Evolutionary conservation across 2,329 filamentous ascomycete genomes (phyloP).

Genomic region (Colletotrichum falcatum): DNA sequence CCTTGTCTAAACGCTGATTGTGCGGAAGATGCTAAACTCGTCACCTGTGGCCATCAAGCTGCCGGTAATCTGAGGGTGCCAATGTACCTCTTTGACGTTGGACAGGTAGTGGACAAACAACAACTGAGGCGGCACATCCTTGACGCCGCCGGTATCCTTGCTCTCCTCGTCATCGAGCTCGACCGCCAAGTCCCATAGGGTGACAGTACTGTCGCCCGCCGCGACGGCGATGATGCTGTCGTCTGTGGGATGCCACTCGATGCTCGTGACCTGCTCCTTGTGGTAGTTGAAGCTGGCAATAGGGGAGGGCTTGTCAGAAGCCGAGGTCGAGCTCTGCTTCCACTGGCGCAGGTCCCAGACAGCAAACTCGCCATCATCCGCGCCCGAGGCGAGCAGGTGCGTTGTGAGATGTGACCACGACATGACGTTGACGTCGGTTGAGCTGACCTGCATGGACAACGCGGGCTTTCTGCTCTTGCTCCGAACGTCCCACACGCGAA

Average conservation of each 20-base stretch:
- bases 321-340: conserved; percentile 73
- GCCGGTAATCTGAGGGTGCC: conserved; percentile 96
- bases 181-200: conserved; percentile 95
- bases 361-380: conserved; percentile 92
- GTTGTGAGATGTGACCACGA: conserved; percentile 92
- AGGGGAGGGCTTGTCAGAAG: conserved; percentile 72
- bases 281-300: conserved; percentile 97
- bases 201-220: conserved; percentile 92
- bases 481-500: conserved; percentile 95
- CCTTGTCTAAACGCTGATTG: conserved; percentile 78
- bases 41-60: conserved; percentile 90
- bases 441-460: conserved; percentile 85
- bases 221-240: conserved; percentile 95
- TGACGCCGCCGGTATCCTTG: conserved; percentile 85
- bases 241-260: conserved; percentile 98
- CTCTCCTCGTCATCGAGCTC: conserved; percentile 98
- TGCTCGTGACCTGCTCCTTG: conserved; percentile 93
- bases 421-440: conserved; percentile 93
- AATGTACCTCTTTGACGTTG: conserved; percentile 94
- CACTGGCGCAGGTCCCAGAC: conserved; percentile 97
- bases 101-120: conserved; percentile 98
- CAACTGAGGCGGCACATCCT: conserved; percentile 93
- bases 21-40: conserved; percentile 87
- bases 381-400: conserved; percentile 91
- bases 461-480: conserved; percentile 92